Conservation (phyloP, 1,284 basidiomycete genomes). For the Fistulina hepatica region DNA sequence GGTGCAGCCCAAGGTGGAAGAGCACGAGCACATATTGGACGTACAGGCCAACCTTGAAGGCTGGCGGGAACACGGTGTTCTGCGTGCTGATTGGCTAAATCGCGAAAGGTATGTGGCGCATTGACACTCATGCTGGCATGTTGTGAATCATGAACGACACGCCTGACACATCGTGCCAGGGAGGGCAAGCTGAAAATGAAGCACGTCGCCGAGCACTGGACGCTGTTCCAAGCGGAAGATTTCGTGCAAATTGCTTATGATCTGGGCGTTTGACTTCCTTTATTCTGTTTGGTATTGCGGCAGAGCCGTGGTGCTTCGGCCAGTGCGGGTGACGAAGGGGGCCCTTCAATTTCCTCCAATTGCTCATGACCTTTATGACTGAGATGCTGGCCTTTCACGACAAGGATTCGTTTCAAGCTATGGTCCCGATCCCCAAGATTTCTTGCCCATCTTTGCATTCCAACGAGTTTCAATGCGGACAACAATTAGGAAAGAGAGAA, state of each 20-base stretch:
- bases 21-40: constrained; percentile 19
- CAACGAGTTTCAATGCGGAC: too few species aligned
- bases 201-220: constrained; percentile 34
- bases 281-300: too few species aligned
- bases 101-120: constrained; percentile 40
- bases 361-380: too few species aligned
- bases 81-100: constrained; percentile 40
- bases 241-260: constrained; percentile 39
- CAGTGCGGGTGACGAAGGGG: too few species aligned
- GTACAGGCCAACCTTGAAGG: constrained; percentile 24
- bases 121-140: too few species aligned
- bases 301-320: too few species aligned
- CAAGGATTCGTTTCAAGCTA: too few species aligned
- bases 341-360: too few species aligned
- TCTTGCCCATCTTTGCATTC: too few species aligned
- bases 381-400: too few species aligned
- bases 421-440: too few species aligned
- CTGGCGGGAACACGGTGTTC: constrained; percentile 38
- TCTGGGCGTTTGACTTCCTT: constrained; percentile 42
- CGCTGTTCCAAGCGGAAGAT: constrained; percentile 32
- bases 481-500: too few species aligned
- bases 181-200: constrained; percentile 41
- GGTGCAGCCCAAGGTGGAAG: constrained; percentile 27
- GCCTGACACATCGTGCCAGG: constrained; percentile 22
- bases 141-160: constrained; percentile 8